Evolutionary conservation across 768 basidiomycete species (phyloP).

Genomic region (Termitomyces sp.): DNA sequence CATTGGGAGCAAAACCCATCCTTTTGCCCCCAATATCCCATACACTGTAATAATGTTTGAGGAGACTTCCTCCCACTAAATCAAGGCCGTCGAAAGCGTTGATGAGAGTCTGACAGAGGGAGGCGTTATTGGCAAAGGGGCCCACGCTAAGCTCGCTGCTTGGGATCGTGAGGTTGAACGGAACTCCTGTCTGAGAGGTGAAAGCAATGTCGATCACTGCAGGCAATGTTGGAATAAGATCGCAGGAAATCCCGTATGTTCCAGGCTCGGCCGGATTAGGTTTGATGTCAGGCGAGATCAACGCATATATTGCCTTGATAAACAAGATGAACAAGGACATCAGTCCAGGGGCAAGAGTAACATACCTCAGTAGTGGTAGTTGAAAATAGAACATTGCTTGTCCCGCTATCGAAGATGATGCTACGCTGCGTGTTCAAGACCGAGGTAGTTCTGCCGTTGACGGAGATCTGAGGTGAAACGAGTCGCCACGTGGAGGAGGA

Average conservation of each 20-base stretch:
- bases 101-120: conserved; percentile 52
- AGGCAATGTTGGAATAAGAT: conserved; percentile 37
- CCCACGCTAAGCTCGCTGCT: conserved; percentile 54
- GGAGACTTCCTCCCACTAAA: conserved; percentile 48
- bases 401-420: conserved; percentile 56
- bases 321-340: no score
- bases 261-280: conserved; percentile 47
- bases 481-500: conserved; percentile 40
- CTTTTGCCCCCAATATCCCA: conserved; percentile 48
- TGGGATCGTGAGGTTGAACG: conserved; percentile 54
- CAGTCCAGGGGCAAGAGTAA: conserved; percentile 3
- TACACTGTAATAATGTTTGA: conserved; percentile 58
- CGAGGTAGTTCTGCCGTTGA: conserved; percentile 48
- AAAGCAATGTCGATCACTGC: conserved; percentile 50
- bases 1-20: conserved; percentile 48
- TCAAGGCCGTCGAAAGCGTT: conserved; percentile 51
- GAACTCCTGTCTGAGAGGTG: conserved; percentile 41
- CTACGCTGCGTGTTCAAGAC: conserved; percentile 32
- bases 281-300: conserved; percentile 54
- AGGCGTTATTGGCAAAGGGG: conserved; percentile 45
- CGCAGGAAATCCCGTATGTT: conserved; percentile 51
- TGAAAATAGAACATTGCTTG: conserved; percentile 49
- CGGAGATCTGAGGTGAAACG: conserved; percentile 37
- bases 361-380: conserved; percentile 42
- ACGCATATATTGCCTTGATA: conserved; percentile 46